Evolutionary conservation across 2,329 filamentous ascomycete genomes (phyloP), one percentile per base, ranked within the genome.

Genomic region (Plectosphaerella plurivora): DNA sequence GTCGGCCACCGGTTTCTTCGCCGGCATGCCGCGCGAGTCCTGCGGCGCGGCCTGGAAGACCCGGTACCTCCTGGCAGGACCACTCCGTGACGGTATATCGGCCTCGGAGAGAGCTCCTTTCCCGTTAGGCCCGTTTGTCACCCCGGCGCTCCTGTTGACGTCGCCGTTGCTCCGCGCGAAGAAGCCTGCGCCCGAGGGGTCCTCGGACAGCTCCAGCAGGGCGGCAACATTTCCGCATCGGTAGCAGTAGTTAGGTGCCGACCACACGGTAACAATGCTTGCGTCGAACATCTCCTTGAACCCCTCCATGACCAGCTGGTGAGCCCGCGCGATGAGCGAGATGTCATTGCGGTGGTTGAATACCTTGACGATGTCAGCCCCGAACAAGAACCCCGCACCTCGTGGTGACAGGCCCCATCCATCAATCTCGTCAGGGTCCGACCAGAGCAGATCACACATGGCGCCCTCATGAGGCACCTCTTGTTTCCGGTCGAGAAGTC

Each of bases 251-350:
- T 97, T 97, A 1, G 92, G 92, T 10, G 92, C 92, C 1, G 89
- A 95, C 93, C 94, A 99, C n/a, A 99, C 94, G 0, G 94, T 99
- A 42, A 97, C 94, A 58, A 99, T 97, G 47, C 86, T 90, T 14
- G 86, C 88, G 66, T 96, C 91, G 65, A 97, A 99, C 92, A 97
- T 97, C 68, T 97, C 94, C 73, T 97, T 97, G 71, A 97, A 99
- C 0, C 94, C 94, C 68, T 99, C 94, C 94, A 97, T 99, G 58
- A 99, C 94, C 20, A 99, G 84, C 69, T 99, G 94, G 67, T 99
- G 94, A 1, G 94, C 94, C 51, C 94, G 84, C 16, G 93, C 94
- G 59, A 99, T 94, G 50, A 99, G 79, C 20, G 87, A 91, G 25
- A 99, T 80, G 65, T 96, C 90, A 68, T 99, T 99, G 53, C 86